These are phyloP conservation scores for Capronia epimyces DNA, from an alignment of 2,329 filamentous ascomycete species.

Conservation along the genomic window DNA sequence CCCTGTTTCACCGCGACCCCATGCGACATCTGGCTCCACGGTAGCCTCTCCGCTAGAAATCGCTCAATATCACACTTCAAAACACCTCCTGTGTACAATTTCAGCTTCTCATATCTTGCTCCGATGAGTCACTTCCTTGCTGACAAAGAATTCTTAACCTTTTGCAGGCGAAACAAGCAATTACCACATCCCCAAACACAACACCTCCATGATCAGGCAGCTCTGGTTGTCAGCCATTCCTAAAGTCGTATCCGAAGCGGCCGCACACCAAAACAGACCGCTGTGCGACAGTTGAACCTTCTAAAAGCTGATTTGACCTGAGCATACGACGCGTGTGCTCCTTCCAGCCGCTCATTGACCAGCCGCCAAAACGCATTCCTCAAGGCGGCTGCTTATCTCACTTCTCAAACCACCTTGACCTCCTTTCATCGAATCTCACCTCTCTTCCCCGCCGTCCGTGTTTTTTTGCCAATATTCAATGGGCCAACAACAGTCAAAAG, in stretches of 20 bases:
- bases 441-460: not conserved
- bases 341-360: slow-evolving; percentile 14
- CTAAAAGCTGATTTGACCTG: slow-evolving; percentile 11
- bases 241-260: slow-evolving; percentile 4
- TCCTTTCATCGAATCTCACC: slow-evolving; percentile 10
- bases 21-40: slow-evolving; percentile 17
- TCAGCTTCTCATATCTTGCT: slow-evolving; percentile 4
- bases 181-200: not conserved
- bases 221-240: slow-evolving; percentile 9
- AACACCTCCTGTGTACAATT: not conserved
- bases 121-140: slow-evolving; percentile 1
- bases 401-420: slow-evolving; percentile 35
- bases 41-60: slow-evolving; percentile 2
- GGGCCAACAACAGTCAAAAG: slow-evolving; percentile 51
- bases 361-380: slow-evolving; percentile 32
- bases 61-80: slow-evolving; percentile 5
- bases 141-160: slow-evolving; percentile 7
- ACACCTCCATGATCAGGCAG: slow-evolving; percentile 9
- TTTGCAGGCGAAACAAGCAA: slow-evolving; percentile 16
- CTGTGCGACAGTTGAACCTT: not conserved
- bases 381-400: slow-evolving; percentile 33
- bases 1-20: slow-evolving; percentile 20
- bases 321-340: slow-evolving; percentile 25
- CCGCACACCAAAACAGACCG: slow-evolving; percentile 6
- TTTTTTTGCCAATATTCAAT: slow-evolving; percentile 34